Percentiles rank a stretch among this genome's conserved stretches.
Evolutionary conservation across 116 monocot species (phyloP).

Genomic region (Trichopus zeylanicus): DNA sequence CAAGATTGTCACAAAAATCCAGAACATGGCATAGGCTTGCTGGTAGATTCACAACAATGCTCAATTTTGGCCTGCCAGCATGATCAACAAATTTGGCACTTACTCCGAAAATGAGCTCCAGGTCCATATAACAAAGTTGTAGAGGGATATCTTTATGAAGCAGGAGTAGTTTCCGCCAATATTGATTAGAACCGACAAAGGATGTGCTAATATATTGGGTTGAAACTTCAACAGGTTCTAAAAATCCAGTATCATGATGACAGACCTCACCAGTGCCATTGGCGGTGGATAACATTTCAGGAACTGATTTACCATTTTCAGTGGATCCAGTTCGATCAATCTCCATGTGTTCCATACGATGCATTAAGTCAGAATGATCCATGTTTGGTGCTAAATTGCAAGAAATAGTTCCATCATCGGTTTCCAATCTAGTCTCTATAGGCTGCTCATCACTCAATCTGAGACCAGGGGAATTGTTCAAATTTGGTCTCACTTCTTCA

Average conservation of each 20-base stretch:
- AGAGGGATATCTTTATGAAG: slow-evolving; percentile 51
- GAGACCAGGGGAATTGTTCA: slow-evolving; percentile 11
- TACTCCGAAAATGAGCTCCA: slow-evolving; percentile 60
- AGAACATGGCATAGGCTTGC: slow-evolving; percentile 45
- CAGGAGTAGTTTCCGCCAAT: slow-evolving; percentile 25
- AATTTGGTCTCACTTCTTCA: slow-evolving; percentile 5
- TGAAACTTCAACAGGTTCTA: slow-evolving; percentile 56
- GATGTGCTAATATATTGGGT: slow-evolving; percentile 27
- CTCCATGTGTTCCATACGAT: slow-evolving; percentile 55
- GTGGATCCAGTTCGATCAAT: slow-evolving; percentile 21
- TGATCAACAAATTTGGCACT: slow-evolving; percentile 52
- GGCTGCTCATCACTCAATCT: slow-evolving; percentile 5
- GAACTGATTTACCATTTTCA: neutral
- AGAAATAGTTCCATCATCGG: slow-evolving; percentile 7
- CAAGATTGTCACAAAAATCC: slow-evolving; percentile 49
- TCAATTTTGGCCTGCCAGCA: slow-evolving; percentile 70
- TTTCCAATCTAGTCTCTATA: too few relatives aligned
- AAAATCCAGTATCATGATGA: slow-evolving; percentile 29
- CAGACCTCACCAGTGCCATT: slow-evolving; percentile 10
- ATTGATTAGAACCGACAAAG: slow-evolving; percentile 6
- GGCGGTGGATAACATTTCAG: slow-evolving; percentile 4
- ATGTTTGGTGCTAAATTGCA: slow-evolving; percentile 11
- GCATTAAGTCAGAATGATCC: slow-evolving; percentile 24
- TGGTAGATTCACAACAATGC: slow-evolving; percentile 43
- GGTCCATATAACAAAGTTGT: slow-evolving; percentile 39